phyloP scores from a whole-genome alignment of 805 yeast genomes.

The Suhomyces canberraensis region DNA sequence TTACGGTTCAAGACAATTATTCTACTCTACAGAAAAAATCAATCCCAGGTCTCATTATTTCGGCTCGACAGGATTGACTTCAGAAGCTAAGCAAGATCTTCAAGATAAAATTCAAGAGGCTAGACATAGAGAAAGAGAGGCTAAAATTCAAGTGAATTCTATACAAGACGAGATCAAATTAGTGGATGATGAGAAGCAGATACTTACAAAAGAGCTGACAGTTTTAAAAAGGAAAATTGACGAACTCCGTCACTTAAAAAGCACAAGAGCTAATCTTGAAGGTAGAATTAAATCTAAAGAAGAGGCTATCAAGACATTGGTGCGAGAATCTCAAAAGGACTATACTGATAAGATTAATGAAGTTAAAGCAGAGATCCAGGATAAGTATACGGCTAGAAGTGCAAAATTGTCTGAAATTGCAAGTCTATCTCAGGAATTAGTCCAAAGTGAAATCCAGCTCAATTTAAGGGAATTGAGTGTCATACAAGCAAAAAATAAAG shows the following conservation, averaged over 20 bases:
- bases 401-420: conserved; percentile 21
- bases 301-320: conserved; percentile 29
- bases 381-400: conserved; percentile 17
- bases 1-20: conserved; percentile 60
- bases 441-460: conserved; percentile 13
- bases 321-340: conserved; percentile 40
- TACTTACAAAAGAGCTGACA: conserved; percentile 7
- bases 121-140: conserved; percentile 8
- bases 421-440: conserved; percentile 17
- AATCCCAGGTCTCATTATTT: conserved; percentile 24
- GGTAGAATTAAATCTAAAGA: conserved; percentile 22
- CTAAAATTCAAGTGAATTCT: conserved; percentile 13
- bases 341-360: conserved; percentile 37
- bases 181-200: conserved; percentile 12
- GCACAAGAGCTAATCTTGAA: conserved; percentile 16
- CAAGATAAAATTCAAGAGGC: conserved; percentile 10
- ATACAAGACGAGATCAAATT: conserved; percentile 15
- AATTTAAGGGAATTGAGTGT: conserved; percentile 13
- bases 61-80: conserved; percentile 32
- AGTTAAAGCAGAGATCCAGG: conserved; percentile 24
- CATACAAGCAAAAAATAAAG: conserved; percentile 18
- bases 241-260: conserved; percentile 10
- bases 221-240: conserved; percentile 9
- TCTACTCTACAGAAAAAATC: conserved; percentile 38
- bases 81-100: conserved; percentile 18